Evolutionary conservation across 75 land plant genomes (phyloP).

Genomic region (Azolla pinnata): DNA sequence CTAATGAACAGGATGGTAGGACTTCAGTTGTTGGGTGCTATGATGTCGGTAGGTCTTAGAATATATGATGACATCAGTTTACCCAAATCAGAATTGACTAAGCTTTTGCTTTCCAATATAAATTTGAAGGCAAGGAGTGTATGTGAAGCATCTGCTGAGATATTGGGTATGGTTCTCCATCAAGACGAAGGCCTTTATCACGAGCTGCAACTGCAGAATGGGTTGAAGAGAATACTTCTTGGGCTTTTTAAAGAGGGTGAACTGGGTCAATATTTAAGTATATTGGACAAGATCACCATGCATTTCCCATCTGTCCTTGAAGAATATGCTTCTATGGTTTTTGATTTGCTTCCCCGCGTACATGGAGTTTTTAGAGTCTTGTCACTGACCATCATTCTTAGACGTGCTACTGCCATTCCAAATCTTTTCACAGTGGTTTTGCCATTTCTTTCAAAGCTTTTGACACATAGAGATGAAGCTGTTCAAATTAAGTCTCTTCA

Average conservation of each 20-base stretch:
- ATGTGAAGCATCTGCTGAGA: conserved; percentile 35
- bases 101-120: conserved; percentile 25
- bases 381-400: conserved; percentile 31
- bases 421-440: conserved; percentile 25
- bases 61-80: conserved; percentile 11
- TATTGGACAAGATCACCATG: conserved; percentile 22
- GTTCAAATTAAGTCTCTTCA: conserved; percentile 33
- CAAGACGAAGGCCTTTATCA: conserved; percentile 1
- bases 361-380: conserved; percentile 29
- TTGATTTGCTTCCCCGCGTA: conserved; percentile 32
- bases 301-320: conserved; percentile 28
- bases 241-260: conserved; percentile 22
- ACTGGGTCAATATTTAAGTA: conserved; percentile 24
- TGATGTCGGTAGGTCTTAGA: conserved; percentile 22
- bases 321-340: conserved; percentile 24
- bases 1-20: conserved; percentile 24
- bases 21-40: conserved; percentile 31
- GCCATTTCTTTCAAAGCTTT: conserved; percentile 25
- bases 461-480: conserved; percentile 34
- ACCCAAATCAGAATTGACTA: conserved; percentile 16
- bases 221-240: conserved; percentile 16
- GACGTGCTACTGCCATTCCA: conserved; percentile 10
- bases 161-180: conserved; percentile 29
- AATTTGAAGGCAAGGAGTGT: conserved; percentile 24
- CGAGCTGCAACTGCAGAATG: conserved; percentile 13